Evolutionary conservation across 2,329 filamentous ascomycete species (phyloP).

Genomic region (Ophiostoma australiae): DNA sequence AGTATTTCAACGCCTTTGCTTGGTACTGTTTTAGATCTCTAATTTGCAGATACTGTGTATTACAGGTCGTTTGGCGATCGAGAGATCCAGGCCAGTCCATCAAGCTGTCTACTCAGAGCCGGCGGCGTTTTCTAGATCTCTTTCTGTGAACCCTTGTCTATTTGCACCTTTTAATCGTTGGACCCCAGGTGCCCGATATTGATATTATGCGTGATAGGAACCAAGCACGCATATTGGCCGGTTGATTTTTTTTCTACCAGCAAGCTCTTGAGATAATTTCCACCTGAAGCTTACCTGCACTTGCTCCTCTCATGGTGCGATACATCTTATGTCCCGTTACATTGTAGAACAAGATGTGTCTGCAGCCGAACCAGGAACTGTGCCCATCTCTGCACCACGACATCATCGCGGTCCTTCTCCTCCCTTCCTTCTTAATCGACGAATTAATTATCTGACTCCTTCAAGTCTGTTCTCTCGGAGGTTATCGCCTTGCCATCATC

Average conservation of each 20-base stretch:
- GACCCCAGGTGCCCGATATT: not conserved
- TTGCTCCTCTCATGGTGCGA: not conserved
- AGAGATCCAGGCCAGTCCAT: conserved; percentile 1
- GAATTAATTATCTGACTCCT: not conserved
- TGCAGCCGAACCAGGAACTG: not conserved
- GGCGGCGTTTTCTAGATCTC: not conserved
- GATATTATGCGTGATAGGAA: not conserved
- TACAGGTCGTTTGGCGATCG: not conserved
- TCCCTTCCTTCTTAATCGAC: too few species aligned
- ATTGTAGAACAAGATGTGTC: not conserved
- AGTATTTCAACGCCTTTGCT: not conserved
- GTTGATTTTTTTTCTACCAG: too few species aligned
- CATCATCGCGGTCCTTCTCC: not conserved
- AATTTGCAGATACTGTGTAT: not conserved
- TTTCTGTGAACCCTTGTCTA: not conserved
- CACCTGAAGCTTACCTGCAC: too few species aligned
- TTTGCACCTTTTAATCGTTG: not conserved
- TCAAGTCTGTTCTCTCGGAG: conserved; percentile 3
- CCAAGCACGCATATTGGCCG: not conserved
- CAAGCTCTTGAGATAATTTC: too few species aligned
- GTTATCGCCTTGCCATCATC: conserved; percentile 5
- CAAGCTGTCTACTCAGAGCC: not conserved
- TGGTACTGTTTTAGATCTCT: not conserved
- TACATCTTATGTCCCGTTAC: not conserved
- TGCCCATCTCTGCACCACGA: not conserved